Evolutionary conservation across 1,284 basidiomycete genomes (phyloP).

Genomic region (Cutaneotrichosporon cutaneum): DNA sequence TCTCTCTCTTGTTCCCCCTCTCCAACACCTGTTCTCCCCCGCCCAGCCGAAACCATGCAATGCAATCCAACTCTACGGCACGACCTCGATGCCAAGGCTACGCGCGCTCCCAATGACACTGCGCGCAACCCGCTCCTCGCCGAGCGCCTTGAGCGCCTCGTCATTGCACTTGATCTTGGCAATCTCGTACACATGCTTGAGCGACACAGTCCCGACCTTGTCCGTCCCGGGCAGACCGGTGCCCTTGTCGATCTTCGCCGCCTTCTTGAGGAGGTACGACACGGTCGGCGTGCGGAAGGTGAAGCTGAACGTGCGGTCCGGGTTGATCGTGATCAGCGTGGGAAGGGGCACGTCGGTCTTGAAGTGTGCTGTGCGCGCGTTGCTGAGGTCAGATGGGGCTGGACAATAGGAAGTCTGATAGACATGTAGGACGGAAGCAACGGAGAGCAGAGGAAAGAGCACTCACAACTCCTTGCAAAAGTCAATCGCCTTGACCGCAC

Average conservation of each 20-base stretch:
- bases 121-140: constrained; percentile 80
- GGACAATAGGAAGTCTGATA: not conserved
- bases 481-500: constrained; percentile 99
- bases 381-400: constrained; percentile 55
- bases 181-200: constrained; percentile 99
- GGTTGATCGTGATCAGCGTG: constrained; percentile 85
- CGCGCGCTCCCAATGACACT: constrained; percentile 80
- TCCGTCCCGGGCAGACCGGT: constrained; percentile 52
- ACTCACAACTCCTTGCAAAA: constrained; percentile 87
- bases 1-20: not conserved
- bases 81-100: constrained; percentile 80
- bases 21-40: not conserved
- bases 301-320: constrained; percentile 94
- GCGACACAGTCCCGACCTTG: constrained; percentile 73
- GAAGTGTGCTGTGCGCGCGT: constrained; percentile 83
- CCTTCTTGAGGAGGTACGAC: constrained; percentile 89
- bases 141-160: constrained; percentile 77
- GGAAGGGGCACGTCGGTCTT: constrained; percentile 84
- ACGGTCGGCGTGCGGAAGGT: constrained; percentile 85
- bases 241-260: constrained; percentile 89
- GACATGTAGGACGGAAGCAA: too few relatives aligned
- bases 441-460: constrained; percentile 1
- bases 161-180: constrained; percentile 95
- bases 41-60: constrained; percentile 14
- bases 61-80: constrained; percentile 59